Evolutionary conservation across 176 grass and related monocot species (phyloP).

Genomic region (Eragrostis curvula): DNA sequence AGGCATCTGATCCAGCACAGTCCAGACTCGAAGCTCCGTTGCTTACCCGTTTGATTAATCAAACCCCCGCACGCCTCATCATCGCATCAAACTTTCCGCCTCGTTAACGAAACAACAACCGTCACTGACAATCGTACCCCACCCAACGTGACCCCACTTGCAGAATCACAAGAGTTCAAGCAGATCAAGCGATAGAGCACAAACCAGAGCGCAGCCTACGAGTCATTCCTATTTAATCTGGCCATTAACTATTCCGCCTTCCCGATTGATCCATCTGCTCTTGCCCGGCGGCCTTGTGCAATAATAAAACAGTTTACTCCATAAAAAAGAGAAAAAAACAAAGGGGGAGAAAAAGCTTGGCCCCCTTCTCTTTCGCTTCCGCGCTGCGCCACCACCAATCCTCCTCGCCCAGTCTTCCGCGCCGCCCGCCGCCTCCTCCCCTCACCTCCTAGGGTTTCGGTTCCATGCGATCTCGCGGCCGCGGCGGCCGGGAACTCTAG

Average conservation of each 20-base stretch:
- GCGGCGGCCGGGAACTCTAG: conserved; percentile 39
- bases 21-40: conserved; percentile 10
- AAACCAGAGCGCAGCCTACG: background rate
- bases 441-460: conserved; percentile 44
- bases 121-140: background rate
- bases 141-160: background rate
- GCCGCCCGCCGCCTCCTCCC: conserved; percentile 10
- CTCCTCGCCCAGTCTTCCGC: conserved; percentile 19
- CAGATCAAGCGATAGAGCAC: background rate
- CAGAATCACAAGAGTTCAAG: background rate
- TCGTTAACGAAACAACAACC: background rate
- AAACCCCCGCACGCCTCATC: conserved; percentile 9
- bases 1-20: background rate
- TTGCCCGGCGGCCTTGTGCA: background rate
- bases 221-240: background rate
- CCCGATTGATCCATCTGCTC: conserved; percentile 1
- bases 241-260: background rate
- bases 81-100: background rate
- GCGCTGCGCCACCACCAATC: conserved; percentile 44
- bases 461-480: conserved; percentile 57
- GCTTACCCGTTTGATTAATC: conserved; percentile 30
- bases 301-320: conserved; percentile 43
- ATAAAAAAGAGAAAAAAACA: background rate
- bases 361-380: conserved; percentile 12
- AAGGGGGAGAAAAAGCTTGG: background rate